Conservation (phyloP, 148 eudicot genomes). For the Amaranthus hypochondriacus region DNA sequence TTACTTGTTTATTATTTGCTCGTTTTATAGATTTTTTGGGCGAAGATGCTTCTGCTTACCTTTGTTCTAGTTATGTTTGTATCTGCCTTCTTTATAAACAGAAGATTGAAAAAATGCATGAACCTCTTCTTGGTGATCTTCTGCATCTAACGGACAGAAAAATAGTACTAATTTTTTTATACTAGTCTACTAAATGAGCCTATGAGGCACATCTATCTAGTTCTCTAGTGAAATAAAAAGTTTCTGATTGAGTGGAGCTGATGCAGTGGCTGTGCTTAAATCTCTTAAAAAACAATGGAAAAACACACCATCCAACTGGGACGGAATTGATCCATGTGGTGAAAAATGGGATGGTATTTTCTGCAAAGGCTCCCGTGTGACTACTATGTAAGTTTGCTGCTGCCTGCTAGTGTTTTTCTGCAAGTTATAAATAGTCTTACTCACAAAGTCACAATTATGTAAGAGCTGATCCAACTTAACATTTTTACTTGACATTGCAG, state of each 20-base stretch:
- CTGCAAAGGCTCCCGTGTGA: constrained; percentile 20
- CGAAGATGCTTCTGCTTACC: background rate
- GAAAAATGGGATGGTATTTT: constrained; percentile 21
- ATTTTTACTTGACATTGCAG: constrained; percentile 2
- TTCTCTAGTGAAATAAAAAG: background rate
- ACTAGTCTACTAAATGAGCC: too few species aligned
- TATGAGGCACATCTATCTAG: background rate
- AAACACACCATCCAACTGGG: constrained; percentile 25
- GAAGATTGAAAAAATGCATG: background rate
- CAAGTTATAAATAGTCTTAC: background rate
- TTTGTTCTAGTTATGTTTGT: background rate
- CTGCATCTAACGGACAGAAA: background rate
- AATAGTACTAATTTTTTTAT: too few species aligned
- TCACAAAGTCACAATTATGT: background rate
- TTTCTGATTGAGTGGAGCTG: background rate
- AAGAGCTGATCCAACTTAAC: background rate
- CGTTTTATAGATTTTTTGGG: too few species aligned
- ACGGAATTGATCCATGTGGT: constrained; percentile 20
- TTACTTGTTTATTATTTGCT: too few species aligned
- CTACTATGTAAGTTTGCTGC: constrained; percentile 15
- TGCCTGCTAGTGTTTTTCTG: background rate
- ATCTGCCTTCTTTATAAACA: background rate
- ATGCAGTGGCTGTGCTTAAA: constrained; percentile 13
- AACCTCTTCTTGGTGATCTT: background rate
- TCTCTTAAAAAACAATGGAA: constrained; percentile 17